phyloP scores from a whole-genome alignment of 202 grass and related monocot genomes.

The Panicum hallii region DNA sequence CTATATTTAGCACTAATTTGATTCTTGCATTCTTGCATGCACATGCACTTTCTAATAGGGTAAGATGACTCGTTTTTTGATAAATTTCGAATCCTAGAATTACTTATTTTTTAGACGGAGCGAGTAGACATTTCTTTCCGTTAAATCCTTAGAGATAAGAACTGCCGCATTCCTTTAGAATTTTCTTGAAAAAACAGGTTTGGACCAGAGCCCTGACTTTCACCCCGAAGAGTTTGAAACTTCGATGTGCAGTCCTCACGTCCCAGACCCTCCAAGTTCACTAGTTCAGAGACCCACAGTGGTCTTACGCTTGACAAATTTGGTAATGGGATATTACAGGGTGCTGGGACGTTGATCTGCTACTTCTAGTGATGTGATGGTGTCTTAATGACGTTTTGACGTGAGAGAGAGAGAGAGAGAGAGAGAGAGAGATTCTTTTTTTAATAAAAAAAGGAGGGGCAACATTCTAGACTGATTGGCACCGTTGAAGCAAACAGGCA shows the following conservation, averaged over 20 bases:
- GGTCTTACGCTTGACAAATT: not conserved
- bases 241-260: not conserved
- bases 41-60: too few relatives aligned
- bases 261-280: not conserved
- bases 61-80: too few relatives aligned
- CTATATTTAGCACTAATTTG: too few relatives aligned
- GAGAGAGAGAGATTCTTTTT: not conserved
- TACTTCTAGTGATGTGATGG: not conserved
- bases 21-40: too few relatives aligned
- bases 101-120: too few relatives aligned
- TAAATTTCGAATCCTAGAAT: too few relatives aligned
- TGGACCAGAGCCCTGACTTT: not conserved
- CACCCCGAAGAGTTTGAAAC: not conserved
- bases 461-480: slow-evolving; percentile 6
- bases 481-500: not conserved
- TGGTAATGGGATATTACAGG: not conserved
- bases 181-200: not conserved
- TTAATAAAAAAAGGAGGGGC: not conserved
- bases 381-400: not conserved
- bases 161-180: too few relatives aligned
- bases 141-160: not conserved
- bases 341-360: not conserved
- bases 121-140: too few relatives aligned
- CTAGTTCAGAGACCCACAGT: not conserved
- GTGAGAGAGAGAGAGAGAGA: not conserved